Conservation (phyloP, 192 early-diverging fungal genomes). For the Umbelopsis vinacea region DNA sequence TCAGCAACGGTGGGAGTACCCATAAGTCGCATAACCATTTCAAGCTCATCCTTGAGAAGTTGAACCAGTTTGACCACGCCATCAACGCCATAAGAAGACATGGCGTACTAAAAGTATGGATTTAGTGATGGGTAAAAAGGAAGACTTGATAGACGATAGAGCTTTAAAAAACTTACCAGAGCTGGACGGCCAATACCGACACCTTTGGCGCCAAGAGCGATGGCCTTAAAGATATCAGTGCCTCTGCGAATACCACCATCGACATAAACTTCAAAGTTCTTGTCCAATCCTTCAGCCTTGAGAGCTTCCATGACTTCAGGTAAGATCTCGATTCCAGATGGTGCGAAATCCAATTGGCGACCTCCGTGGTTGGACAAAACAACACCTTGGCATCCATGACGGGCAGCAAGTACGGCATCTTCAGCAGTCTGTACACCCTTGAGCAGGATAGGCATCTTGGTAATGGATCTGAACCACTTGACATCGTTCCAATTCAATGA, state of each 20-base stretch:
- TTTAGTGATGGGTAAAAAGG: background rate
- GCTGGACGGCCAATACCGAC: constrained; percentile 85
- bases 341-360: constrained; percentile 84
- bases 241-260: constrained; percentile 95
- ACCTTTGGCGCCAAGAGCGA: constrained; percentile 93
- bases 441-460: constrained; percentile 83
- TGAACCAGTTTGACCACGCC: constrained; percentile 81
- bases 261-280: constrained; percentile 84
- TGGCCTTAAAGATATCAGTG: constrained; percentile 93
- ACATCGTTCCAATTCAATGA: constrained; percentile 88
- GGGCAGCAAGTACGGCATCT: constrained; percentile 86
- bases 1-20: constrained; percentile 70
- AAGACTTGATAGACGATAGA: background rate
- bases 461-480: constrained; percentile 84
- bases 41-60: constrained; percentile 85
- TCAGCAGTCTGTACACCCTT: constrained; percentile 93
- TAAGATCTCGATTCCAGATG: constrained; percentile 79
- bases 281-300: constrained; percentile 46
- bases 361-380: constrained; percentile 98
- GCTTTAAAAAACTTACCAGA: constrained; percentile 36
- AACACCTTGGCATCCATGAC: constrained; percentile 80
- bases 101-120: constrained; percentile 53
- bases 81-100: constrained; percentile 77
- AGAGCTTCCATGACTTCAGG: constrained; percentile 84
- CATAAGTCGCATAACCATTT: constrained; percentile 78